Base-by-base conservation (phyloP, 495 filamentous ascomycete genomes). In the Penicillium taxi region DNA sequence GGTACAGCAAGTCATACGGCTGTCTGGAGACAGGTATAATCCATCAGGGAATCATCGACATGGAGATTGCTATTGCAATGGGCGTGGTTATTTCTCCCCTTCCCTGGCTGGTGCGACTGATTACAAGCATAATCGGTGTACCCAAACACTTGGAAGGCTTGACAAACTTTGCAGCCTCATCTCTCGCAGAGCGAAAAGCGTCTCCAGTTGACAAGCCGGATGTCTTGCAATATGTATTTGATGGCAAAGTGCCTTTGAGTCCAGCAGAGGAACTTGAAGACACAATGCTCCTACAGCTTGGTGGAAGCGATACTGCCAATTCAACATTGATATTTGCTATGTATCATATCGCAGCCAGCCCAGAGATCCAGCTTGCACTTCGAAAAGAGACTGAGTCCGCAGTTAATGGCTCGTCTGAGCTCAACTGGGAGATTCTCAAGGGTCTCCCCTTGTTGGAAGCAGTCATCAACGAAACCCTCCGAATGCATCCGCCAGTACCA, bases 391-490 rank as follows among this genome's bases (percentile, higher is more conserved):
- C 26, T 35, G 32, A 26, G 20, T 20, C 3, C 20, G 20, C 24
- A 16, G 32, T 22, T 9, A 19, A 26, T 35, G 14, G 4, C 11
- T n/a, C n/a, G n/a, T n/a, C 21, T 1, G 12, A 35, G 1, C 5
- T 24, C n/a, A 13, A 1, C 2, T 35, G 24, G 14, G 32, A 25
- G 26, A 14, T 14, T 4, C 9, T 35, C 9, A 16, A 35, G 17
- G 32, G 21, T 9, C 32, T 35, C 21, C 32, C 32, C 7, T 25
- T 35, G n/a, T 26, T 35, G 20, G 32, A 35, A 17, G 62, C 58
- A 5, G 63, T 67, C 4, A 56, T 68, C 18, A 53, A 69, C 18
- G 65, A 72, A 30, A 58, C 55, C 0, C 32, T 70, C 26, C 44
- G 62, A 12, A 33, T 56, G 9, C 62, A 47, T 21, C 47, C 56